These are phyloP conservation scores for Nicotiana rustica DNA, from an alignment of 305 asterid genomes.

Conservation along the genomic window DNA sequence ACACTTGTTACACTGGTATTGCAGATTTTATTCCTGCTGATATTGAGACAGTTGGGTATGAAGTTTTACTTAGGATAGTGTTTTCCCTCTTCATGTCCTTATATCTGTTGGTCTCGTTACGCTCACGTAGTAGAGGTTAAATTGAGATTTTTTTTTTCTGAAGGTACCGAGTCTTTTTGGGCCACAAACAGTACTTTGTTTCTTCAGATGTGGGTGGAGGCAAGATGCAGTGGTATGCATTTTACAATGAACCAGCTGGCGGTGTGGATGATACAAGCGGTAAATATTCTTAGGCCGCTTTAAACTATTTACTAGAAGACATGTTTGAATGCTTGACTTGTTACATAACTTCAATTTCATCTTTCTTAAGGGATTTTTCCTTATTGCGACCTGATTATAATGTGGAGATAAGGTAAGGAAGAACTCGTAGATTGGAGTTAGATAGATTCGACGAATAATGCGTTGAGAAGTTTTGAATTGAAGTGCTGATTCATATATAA, in stretches of 20 bases:
- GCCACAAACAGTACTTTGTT: constrained; percentile 96
- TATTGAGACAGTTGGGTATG: constrained; percentile 94
- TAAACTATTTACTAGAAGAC: neutral
- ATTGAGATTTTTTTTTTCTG: constrained; percentile 35
- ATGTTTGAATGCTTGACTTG: constrained; percentile 12
- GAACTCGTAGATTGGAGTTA: neutral
- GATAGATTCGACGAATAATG: neutral
- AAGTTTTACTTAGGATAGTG: constrained; percentile 22
- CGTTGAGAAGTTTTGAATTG: constrained; percentile 15
- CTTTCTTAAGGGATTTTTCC: neutral
- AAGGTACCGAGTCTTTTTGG: constrained; percentile 96
- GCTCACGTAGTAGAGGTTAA: constrained; percentile 2
- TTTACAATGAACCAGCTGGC: constrained; percentile 80
- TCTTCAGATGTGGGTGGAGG: constrained; percentile 98
- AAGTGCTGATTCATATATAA: neutral
- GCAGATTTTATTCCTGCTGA: constrained; percentile 94
- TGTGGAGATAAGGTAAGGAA: constrained; percentile 3
- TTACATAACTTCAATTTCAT: neutral
- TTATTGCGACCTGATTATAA: neutral
- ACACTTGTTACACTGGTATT: constrained; percentile 97
- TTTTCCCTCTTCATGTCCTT: constrained; percentile 29
- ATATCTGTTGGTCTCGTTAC: neutral
- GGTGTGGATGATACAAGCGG: constrained; percentile 72
- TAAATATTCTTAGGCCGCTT: constrained; percentile 34
- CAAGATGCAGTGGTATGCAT: constrained; percentile 99